phyloP scores from a whole-genome alignment of 345 rosid genomes.

The Populus nigra region DNA sequence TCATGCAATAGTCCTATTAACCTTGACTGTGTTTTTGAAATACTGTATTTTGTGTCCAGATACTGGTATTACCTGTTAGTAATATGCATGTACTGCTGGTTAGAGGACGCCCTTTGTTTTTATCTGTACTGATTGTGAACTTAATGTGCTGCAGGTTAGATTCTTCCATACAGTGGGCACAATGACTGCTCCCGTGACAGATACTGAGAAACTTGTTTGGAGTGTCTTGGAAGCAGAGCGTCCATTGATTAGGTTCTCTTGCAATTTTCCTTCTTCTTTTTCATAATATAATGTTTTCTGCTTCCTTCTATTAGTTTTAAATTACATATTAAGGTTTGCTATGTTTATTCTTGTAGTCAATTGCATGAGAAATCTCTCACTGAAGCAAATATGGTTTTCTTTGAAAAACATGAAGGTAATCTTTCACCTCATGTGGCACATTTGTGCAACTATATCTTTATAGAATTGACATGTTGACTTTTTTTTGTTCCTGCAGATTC shows the following conservation, averaged over 20 bases:
- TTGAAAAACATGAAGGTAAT: conserved; percentile 69
- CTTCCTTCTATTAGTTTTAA: conserved; percentile 1
- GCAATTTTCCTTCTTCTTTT: background rate
- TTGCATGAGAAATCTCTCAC: conserved; percentile 70
- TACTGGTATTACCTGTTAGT: background rate
- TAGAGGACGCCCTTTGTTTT: background rate
- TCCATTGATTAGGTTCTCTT: conserved; percentile 64
- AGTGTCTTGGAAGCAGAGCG: conserved; percentile 91
- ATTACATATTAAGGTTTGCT: background rate
- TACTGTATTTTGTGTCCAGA: too few relatives aligned
- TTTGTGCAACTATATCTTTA: background rate
- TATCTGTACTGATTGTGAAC: conserved; percentile 3
- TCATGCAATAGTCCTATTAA: background rate
- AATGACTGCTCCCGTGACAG: conserved; percentile 59
- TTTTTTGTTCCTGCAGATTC: conserved; percentile 50
- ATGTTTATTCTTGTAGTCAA: conserved; percentile 48
- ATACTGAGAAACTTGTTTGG: conserved; percentile 78
- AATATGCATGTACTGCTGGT: background rate
- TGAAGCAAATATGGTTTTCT: conserved; percentile 76
- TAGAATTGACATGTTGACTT: conserved; percentile 6
- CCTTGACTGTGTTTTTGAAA: background rate
- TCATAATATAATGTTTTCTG: background rate
- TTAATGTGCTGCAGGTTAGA: conserved; percentile 53
- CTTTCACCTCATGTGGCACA: conserved; percentile 9
- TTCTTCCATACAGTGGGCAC: conserved; percentile 74